These are phyloP conservation scores for Metschnikowia henanensis DNA, from an alignment of 805 yeast species.

Conservation along the genomic window DNA sequence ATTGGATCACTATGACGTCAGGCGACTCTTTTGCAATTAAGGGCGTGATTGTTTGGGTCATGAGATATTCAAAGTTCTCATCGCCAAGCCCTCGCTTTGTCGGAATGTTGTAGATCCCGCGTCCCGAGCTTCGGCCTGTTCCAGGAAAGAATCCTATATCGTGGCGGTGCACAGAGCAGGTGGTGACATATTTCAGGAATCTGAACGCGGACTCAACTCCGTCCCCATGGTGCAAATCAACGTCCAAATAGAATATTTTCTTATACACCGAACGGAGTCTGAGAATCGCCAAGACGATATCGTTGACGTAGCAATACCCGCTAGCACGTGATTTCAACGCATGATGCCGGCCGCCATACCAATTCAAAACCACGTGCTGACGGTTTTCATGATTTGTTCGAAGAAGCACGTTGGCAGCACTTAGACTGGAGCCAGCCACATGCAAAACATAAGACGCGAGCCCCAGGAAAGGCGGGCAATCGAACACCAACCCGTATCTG, in stretches of 20 bases:
- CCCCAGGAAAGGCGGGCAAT: conserved; percentile 80
- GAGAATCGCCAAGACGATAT: conserved; percentile 81
- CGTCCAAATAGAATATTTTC: conserved; percentile 83
- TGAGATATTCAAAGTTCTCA: conserved; percentile 33
- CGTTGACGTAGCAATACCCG: conserved; percentile 90
- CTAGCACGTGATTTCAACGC: conserved; percentile 89
- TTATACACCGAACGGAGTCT: conserved; percentile 81
- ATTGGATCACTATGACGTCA: conserved; percentile 58
- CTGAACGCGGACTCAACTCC: conserved; percentile 96
- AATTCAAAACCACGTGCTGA: conserved; percentile 89
- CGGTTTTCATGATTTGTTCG: too few species aligned
- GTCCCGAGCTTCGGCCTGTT: conserved; percentile 58
- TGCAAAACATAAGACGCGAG: conserved; percentile 73
- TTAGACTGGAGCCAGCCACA: conserved; percentile 83
- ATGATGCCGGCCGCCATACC: conserved; percentile 93
- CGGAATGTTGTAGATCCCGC: conserved; percentile 51
- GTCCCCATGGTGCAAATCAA: conserved; percentile 93
- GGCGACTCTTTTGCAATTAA: conserved; percentile 41
- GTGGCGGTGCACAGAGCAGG: conserved; percentile 87
- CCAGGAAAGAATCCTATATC: conserved; percentile 96
- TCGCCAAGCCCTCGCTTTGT: conserved; percentile 57
- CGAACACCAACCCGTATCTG: conserved; percentile 92
- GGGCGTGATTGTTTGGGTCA: conserved; percentile 45
- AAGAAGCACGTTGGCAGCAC: conserved; percentile 81
- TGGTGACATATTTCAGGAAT: conserved; percentile 88